Percentiles rank a stretch among this genome's conserved stretches.
phyloP scores from a whole-genome alignment of 306 rosid genomes.

The Pyrus betulifolia region DNA sequence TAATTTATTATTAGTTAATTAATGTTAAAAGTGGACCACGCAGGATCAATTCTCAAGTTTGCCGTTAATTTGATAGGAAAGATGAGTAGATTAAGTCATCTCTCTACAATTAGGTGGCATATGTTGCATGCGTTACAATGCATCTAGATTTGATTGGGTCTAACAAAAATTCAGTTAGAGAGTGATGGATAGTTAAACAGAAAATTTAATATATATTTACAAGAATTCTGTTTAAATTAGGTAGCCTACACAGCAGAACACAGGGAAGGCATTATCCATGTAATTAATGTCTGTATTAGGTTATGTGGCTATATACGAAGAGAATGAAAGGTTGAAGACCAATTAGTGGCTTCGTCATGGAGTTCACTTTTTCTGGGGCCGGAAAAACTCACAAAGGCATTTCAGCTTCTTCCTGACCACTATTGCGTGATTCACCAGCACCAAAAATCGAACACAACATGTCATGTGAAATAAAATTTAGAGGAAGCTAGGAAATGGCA shows the following conservation, averaged over 20 bases:
- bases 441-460: too few relatives aligned
- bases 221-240: background rate
- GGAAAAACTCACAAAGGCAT: too few relatives aligned
- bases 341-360: too few relatives aligned
- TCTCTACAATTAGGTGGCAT: background rate
- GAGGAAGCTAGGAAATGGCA: too few relatives aligned
- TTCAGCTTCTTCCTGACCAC: too few relatives aligned
- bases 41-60: background rate
- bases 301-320: too few relatives aligned
- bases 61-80: background rate
- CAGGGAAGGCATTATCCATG: background rate
- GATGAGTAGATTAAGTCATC: background rate
- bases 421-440: too few relatives aligned
- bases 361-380: accelerated
- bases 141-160: background rate
- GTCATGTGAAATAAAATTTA: too few relatives aligned
- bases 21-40: background rate
- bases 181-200: background rate
- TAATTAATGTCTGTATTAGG: background rate
- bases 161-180: background rate
- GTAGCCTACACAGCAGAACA: background rate
- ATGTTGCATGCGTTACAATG: background rate
- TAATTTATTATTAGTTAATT: background rate
- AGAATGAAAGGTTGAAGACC: too few relatives aligned
- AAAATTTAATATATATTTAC: background rate